Percentiles rank a stretch among this genome's conserved stretches.
Conservation (phyloP, 495 filamentous ascomycete genomes). For the Penicillium pulvis region DNA sequence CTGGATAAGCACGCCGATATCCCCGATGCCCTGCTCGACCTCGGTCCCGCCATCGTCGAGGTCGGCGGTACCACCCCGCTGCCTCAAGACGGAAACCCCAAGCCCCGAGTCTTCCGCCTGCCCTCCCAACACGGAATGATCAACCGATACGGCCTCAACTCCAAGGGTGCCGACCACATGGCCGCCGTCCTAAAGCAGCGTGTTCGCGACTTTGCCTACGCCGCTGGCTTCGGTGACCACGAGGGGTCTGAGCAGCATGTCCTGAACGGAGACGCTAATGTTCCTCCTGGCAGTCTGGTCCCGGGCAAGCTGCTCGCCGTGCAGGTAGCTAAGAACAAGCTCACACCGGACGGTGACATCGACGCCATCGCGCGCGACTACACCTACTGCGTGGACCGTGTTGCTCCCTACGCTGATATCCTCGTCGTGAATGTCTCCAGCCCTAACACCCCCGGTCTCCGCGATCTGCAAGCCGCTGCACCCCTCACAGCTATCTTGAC, state of each 20-base stretch:
- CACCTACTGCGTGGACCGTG: conserved; percentile 75
- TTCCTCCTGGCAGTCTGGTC: conserved; percentile 71
- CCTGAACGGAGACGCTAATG: conserved; percentile 66
- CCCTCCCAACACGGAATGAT: conserved; percentile 81
- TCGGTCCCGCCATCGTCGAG: conserved; percentile 83
- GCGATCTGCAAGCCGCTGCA: conserved; percentile 77
- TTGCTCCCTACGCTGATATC: conserved; percentile 88
- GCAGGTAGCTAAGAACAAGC: conserved; percentile 98
- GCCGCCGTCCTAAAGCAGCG: conserved; percentile 77
- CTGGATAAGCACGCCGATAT: conserved; percentile 93
- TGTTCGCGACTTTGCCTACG: conserved; percentile 72
- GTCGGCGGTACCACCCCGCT: conserved; percentile 86
- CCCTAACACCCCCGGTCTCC: conserved; percentile 90
- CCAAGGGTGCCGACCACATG: conserved; percentile 82
- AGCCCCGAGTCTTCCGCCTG: conserved; percentile 84
- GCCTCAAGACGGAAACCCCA: conserved; percentile 83
- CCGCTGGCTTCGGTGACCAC: conserved; percentile 63
- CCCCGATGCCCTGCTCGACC: conserved; percentile 75
- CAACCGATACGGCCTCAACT: conserved; percentile 92
- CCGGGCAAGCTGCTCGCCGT: conserved; percentile 79
- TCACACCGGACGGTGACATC: conserved; percentile 79
- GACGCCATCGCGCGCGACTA: conserved; percentile 84
- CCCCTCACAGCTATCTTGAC: conserved; percentile 78
- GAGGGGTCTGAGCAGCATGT: conserved; percentile 68
- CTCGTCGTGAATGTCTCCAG: conserved; percentile 96